Conservation (phyloP, 345 rosid species). For the Durio zibethinus region DNA sequence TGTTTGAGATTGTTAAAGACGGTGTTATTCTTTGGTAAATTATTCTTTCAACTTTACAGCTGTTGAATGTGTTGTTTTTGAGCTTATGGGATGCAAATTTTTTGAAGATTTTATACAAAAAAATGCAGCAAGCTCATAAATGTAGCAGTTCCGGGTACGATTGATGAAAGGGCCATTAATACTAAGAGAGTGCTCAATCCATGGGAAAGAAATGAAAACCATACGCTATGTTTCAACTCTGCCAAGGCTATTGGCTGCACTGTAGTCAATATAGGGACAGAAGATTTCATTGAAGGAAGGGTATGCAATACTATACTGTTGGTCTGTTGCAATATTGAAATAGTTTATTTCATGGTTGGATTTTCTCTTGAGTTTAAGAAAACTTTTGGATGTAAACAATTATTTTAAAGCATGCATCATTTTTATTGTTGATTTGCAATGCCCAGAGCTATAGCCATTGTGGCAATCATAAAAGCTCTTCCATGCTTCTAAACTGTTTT, state of each 20-base stretch:
- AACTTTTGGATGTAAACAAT: background rate
- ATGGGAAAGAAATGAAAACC: conserved; percentile 98
- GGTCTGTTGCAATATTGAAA: background rate
- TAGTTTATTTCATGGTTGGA: background rate
- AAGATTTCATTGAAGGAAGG: conserved; percentile 96
- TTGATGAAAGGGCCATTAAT: conserved; percentile 95
- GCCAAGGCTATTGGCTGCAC: conserved; percentile 99
- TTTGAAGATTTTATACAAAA: conserved; percentile 8
- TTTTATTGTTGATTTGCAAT: background rate
- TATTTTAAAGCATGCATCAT: conserved; percentile 11
- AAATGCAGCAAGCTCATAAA: conserved; percentile 87
- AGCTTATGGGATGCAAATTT: background rate
- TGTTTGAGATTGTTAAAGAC: conserved; percentile 89
- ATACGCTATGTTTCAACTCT: conserved; percentile 92
- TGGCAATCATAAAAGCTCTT: background rate
- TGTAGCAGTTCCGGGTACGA: conserved; percentile 98
- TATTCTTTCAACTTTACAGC: background rate
- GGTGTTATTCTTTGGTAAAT: conserved; percentile 92
- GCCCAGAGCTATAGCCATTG: background rate
- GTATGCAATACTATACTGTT: conserved; percentile 38
- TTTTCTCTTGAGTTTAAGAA: background rate
- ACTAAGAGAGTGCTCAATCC: conserved; percentile 94
- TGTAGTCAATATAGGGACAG: conserved; percentile 92
- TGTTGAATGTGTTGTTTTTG: conserved; percentile 3
- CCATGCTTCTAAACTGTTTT: background rate